Evolutionary conservation across 129 eudicot genomes (phyloP).

Genomic region (Pulicaria dysenterica): DNA sequence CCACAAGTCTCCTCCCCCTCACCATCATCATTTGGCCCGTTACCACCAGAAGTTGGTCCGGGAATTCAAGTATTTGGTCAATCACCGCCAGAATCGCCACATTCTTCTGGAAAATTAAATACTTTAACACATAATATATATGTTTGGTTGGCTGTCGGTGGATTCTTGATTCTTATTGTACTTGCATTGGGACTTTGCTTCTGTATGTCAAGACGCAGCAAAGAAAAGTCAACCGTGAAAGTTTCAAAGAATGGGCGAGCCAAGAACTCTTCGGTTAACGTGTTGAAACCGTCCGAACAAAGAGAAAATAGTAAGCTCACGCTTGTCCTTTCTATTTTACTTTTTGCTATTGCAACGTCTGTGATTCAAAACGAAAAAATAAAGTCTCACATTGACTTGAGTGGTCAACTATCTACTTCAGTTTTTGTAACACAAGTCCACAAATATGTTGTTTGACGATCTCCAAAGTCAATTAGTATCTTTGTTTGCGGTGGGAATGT

Average conservation of each 20-base stretch:
- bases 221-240: conserved; percentile 39
- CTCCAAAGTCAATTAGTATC: not conserved
- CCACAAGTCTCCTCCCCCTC: conserved; percentile 61
- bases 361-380: not conserved
- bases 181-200: conserved; percentile 59
- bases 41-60: conserved; percentile 51
- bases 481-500: not conserved
- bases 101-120: conserved; percentile 34
- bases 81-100: conserved; percentile 35
- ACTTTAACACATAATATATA: conserved; percentile 30
- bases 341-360: not conserved
- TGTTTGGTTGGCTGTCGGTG: conserved; percentile 58
- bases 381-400: not conserved
- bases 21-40: conserved; percentile 50
- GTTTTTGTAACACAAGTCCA: not conserved
- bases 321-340: not conserved
- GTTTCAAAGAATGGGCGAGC: conserved; percentile 33
- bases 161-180: conserved; percentile 40
- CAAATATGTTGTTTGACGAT: not conserved
- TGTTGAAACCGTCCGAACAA: conserved; percentile 38
- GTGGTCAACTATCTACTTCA: not conserved
- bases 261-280: conserved; percentile 29
- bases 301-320: conserved; percentile 45
- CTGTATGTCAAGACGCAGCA: conserved; percentile 53
- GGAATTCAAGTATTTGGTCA: conserved; percentile 45